Evolutionary conservation across 495 filamentous ascomycete genomes (phyloP).

Genomic region (Penicillium pancosmium): DNA sequence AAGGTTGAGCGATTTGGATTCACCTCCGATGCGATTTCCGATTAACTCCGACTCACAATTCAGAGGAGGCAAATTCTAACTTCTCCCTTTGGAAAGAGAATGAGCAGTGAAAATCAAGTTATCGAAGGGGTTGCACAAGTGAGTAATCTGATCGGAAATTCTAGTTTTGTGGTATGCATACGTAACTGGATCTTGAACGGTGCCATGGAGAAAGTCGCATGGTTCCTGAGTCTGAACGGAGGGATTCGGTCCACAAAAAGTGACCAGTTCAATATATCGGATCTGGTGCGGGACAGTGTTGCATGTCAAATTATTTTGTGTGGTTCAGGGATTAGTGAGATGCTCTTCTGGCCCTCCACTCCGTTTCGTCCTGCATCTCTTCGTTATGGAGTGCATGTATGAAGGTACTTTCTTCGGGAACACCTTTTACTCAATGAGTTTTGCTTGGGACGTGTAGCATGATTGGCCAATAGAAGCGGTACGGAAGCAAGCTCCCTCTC

Average conservation of each 20-base stretch:
- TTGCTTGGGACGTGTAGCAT: background rate
- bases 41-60: background rate
- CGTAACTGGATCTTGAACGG: background rate
- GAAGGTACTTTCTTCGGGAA: background rate
- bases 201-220: background rate
- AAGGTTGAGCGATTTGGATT: background rate
- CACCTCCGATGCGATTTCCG: background rate
- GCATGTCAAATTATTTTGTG: constrained; percentile 10
- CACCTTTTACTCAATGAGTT: constrained; percentile 11
- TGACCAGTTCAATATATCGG: constrained; percentile 17
- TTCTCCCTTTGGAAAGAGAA: background rate
- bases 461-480: background rate
- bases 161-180: background rate
- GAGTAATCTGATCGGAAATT: background rate
- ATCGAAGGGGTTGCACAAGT: background rate
- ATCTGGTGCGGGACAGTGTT: constrained; percentile 15
- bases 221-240: constrained; percentile 1
- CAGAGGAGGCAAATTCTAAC: background rate
- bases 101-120: background rate
- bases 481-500: background rate
- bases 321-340: background rate
- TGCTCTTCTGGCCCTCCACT: background rate
- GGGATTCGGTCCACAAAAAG: background rate
- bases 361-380: background rate
- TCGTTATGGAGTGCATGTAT: background rate